Conservation (phyloP, 2,329 filamentous ascomycete species). For the Botrytis paeoniae region DNA sequence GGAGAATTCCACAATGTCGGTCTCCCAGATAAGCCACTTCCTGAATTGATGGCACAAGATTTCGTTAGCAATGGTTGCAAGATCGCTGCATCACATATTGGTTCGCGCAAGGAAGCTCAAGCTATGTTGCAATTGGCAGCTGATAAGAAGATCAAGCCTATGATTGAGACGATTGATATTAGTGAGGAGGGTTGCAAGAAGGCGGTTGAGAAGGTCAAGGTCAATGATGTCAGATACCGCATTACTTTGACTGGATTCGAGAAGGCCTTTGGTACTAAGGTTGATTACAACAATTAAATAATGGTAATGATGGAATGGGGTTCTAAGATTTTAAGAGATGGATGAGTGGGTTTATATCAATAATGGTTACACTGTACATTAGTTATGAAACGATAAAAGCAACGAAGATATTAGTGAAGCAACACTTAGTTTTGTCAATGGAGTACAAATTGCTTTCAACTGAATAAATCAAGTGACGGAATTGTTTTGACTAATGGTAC, state of each 20-base stretch:
- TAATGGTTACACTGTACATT: background rate
- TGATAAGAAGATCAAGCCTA: slow-evolving; percentile 56
- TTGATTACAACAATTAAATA: slow-evolving; percentile 1
- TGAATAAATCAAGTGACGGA: too few species aligned
- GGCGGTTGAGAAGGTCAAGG: slow-evolving; percentile 66
- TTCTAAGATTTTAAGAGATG: background rate
- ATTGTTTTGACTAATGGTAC: too few species aligned
- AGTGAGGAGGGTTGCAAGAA: slow-evolving; percentile 55
- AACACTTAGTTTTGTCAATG: background rate
- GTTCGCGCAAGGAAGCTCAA: slow-evolving; percentile 51
- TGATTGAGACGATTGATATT: slow-evolving; percentile 44
- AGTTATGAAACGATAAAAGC: background rate
- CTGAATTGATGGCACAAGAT: slow-evolving; percentile 51
- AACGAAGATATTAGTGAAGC: background rate
- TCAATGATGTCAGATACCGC: slow-evolving; percentile 69
- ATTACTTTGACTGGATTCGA: slow-evolving; percentile 68
- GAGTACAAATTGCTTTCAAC: background rate
- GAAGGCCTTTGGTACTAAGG: slow-evolving; percentile 53
- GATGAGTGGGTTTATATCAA: background rate
- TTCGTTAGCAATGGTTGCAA: slow-evolving; percentile 55
- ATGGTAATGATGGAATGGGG: background rate
- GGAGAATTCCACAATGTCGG: slow-evolving; percentile 65
- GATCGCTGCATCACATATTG: slow-evolving; percentile 43
- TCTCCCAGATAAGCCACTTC: slow-evolving; percentile 58
- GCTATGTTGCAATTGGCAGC: slow-evolving; percentile 61